phyloP scores from a whole-genome alignment of 2,329 filamentous ascomycete genomes.

The Dothiorella sarmentorum region DNA sequence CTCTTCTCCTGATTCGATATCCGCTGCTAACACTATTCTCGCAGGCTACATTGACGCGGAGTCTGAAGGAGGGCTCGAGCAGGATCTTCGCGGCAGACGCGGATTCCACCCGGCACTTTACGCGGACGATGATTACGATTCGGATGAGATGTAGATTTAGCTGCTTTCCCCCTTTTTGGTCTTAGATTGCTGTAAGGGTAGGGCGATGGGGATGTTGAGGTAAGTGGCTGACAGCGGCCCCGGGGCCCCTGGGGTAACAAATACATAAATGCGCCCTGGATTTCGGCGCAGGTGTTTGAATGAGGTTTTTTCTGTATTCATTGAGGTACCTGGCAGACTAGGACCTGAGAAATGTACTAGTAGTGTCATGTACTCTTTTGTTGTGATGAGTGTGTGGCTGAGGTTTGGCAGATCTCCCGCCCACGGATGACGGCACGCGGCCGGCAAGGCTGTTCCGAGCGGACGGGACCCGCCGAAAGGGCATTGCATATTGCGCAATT shows the following conservation, averaged over 20 bases:
- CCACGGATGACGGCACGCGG: not conserved
- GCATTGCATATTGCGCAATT: not conserved
- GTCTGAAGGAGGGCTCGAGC: conserved; percentile 81
- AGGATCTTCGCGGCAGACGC: conserved; percentile 75
- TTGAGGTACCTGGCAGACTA: no score
- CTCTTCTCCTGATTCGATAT: not conserved
- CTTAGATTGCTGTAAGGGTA: not conserved
- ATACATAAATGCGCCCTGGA: not conserved
- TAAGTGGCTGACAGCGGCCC: no score
- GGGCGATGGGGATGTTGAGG: no score
- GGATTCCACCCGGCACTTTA: conserved; percentile 66
- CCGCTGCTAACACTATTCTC: conserved; percentile 16
- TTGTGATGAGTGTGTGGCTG: not conserved
- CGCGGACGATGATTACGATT: conserved; percentile 74
- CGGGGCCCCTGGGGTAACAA: no score
- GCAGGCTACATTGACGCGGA: conserved; percentile 80
- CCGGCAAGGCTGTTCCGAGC: not conserved
- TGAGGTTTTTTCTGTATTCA: no score
- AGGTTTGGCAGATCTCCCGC: not conserved
- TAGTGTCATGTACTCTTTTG: no score
- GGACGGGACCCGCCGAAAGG: not conserved
- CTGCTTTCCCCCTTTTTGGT: not conserved
- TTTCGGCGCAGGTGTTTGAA: no score
- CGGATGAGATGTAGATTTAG: conserved; percentile 52
- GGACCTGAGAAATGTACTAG: no score